Base-by-base conservation (phyloP, 2,329 filamentous ascomycete species). In the Helicocarpus griseus region DNA sequence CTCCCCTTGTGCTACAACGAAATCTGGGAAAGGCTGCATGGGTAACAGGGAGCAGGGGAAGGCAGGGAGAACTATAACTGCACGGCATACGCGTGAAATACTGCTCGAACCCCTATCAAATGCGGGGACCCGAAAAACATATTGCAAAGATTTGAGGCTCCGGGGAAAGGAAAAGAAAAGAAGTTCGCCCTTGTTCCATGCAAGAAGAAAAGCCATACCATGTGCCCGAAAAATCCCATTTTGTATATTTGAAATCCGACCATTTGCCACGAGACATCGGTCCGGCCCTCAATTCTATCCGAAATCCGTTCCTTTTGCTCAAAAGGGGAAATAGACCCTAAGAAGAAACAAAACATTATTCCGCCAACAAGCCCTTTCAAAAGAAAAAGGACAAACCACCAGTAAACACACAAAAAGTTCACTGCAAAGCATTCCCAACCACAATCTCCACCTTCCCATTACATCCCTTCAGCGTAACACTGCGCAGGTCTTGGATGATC, bases 401-500 rank as follows among this genome's bases (percentile, higher is more conserved):
- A 31, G 26, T 11, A 21, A 29, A 45, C 11, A 3, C 14, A 48
- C 5, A 17, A 6, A 48, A 33, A 33, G 21, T 48, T 41, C 64
- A 67, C 61, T 69, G 65, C 50, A 68, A 65, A 5, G 80, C 80
- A 67, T 88, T 76, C 53, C 69, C 72, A 58, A 94, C 80, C 71
- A 88, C 81, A 57, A 94, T 68, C 57, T 78, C 80, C 50, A 86
- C 77, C 57, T 70, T 71, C n/a, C 80, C 82, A 48, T 73, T 77
- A 54, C 76, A 72, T 57, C 70, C 71, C 49, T 77, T 74, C 60
- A 94, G 72, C 59, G 70, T 80, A 56, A 95, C 80, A 57, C 86
- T 89, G 52, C 77, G 74, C 71, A 95, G 75, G 69, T 96, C 88
- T 67, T 77, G 75, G 52, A 95, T 84, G 48, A 95, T 82, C 83